These are phyloP conservation scores for Penicillium sp. DNA, from an alignment of 2,329 filamentous ascomycete species.

Conservation along the genomic window DNA sequence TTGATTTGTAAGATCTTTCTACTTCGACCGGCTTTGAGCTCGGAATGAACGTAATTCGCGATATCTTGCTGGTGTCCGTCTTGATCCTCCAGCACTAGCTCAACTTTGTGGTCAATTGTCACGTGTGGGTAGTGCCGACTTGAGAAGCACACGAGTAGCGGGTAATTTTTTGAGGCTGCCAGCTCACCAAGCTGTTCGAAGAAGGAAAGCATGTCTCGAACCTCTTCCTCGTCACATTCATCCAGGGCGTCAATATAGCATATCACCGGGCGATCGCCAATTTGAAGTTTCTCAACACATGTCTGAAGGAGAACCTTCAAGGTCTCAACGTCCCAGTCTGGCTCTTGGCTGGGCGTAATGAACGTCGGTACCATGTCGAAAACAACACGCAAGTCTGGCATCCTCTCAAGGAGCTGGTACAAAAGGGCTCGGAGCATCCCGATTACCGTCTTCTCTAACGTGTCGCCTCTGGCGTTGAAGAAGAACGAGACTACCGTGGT, in stretches of 20 bases:
- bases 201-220: slow-evolving; percentile 41
- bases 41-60: slow-evolving; percentile 37
- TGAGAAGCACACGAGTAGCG: slow-evolving; percentile 42
- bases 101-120: slow-evolving; percentile 31
- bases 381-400: slow-evolving; percentile 40
- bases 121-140: slow-evolving; percentile 51
- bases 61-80: slow-evolving; percentile 46
- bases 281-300: slow-evolving; percentile 33
- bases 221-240: slow-evolving; percentile 45
- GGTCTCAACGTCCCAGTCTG: not conserved
- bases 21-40: slow-evolving; percentile 33
- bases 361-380: slow-evolving; percentile 3
- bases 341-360: slow-evolving; percentile 21
- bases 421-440: slow-evolving; percentile 60
- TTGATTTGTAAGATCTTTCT: slow-evolving; percentile 32
- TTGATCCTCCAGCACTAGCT: slow-evolving; percentile 45
- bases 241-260: slow-evolving; percentile 52
- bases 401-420: slow-evolving; percentile 48
- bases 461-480: slow-evolving; percentile 54
- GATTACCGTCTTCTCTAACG: slow-evolving; percentile 50
- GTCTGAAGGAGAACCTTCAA: slow-evolving; percentile 35
- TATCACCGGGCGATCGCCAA: slow-evolving; percentile 32
- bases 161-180: slow-evolving; percentile 10
- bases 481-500: slow-evolving; percentile 50
- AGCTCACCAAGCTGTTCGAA: slow-evolving; percentile 37